Base-by-base conservation (phyloP, 305 asterid genomes). In the Fraxinus velutina region DNA sequence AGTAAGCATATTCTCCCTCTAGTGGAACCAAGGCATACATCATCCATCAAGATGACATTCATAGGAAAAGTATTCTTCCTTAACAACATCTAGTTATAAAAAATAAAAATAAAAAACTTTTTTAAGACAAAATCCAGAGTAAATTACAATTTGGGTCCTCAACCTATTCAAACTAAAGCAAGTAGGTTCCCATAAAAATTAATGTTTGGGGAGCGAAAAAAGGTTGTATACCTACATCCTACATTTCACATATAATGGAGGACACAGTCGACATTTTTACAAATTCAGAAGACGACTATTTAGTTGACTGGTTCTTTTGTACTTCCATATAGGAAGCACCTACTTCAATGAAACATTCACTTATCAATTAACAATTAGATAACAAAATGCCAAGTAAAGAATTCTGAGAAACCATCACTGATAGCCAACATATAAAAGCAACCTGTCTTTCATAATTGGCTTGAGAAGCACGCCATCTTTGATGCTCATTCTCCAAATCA, bases 391-490 rank as follows among this genome's bases (percentile, higher is more conserved):
- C 39, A 17, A 39, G 57, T 70, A 73, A 10, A 78, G 52, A 80
- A 52, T 29, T 37, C 36, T 52, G 27, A 57, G 71, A 0, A 8
- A 21, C 75, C 66, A 72, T 57, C 17, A 81, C 74, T 29, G 55
- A 77, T 52, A 78, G 47, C 21, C 47, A 84, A 78, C 50, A 55
- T 32, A 9, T 52, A 34, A 39, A 78, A 39, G 17, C 73, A 71
- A 92, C 98, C 98, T 96, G 99, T 93, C 98, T 88, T 87, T 94
- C 97, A 79, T 96, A 96, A 81, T 96, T 96, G 79, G 89, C 91
- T 85, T 96, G 97, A 83, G 98, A 91, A 77, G 91, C 82, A 83
- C 88, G 90, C 94, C 98, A 92, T 76, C 90, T 90, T 78, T 87
- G 88, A 87, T 90, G 97, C 88, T 93, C 98, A 77, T 86, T 89